Percentiles rank a stretch among this genome's conserved stretches.
phyloP scores from a whole-genome alignment of 805 yeast genomes.

The Schwanniomyces sp. region DNA sequence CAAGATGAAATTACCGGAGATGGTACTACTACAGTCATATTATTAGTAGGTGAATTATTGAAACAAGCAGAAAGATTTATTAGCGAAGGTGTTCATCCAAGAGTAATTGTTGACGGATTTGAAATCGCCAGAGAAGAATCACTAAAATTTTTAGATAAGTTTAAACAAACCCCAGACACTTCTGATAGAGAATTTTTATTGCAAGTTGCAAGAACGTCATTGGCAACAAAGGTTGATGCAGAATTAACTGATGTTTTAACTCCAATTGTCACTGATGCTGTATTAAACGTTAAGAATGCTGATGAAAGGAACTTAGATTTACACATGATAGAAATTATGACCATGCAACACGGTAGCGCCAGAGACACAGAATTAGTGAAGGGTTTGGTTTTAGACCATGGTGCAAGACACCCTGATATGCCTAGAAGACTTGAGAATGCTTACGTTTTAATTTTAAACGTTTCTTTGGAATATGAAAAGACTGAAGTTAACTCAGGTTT shows the following conservation, averaged over 20 bases:
- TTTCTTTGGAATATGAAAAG: slow-evolving; percentile 93
- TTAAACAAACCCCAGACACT: slow-evolving; percentile 52
- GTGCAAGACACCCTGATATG: slow-evolving; percentile 99
- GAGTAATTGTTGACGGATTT: slow-evolving; percentile 92
- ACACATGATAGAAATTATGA: slow-evolving; percentile 97
- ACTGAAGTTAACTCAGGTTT: slow-evolving; percentile 97
- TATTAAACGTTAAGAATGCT: slow-evolving; percentile 64
- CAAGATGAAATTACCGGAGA: slow-evolving; percentile 99
- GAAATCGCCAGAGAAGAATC: slow-evolving; percentile 82
- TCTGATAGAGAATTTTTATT: slow-evolving; percentile 83
- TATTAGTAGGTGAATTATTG: slow-evolving; percentile 90
- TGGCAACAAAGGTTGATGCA: slow-evolving; percentile 79
- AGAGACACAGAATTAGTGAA: slow-evolving; percentile 78
- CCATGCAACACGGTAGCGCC: slow-evolving; percentile 92
- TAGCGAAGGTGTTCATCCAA: slow-evolving; percentile 93
- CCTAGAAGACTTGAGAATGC: slow-evolving; percentile 87
- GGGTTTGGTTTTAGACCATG: slow-evolving; percentile 95
- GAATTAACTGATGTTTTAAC: slow-evolving; percentile 79
- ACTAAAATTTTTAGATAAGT: slow-evolving; percentile 65
- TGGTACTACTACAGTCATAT: slow-evolving; percentile 94
- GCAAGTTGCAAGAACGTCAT: slow-evolving; percentile 88
- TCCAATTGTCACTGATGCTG: slow-evolving; percentile 97
- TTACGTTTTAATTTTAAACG: slow-evolving; percentile 81
- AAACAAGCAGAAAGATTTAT: slow-evolving; percentile 92
- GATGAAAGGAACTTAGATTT: slow-evolving; percentile 62